These are phyloP conservation scores for Malus hybrid DNA, from an alignment of 331 rosid species.

Conservation along the genomic window DNA sequence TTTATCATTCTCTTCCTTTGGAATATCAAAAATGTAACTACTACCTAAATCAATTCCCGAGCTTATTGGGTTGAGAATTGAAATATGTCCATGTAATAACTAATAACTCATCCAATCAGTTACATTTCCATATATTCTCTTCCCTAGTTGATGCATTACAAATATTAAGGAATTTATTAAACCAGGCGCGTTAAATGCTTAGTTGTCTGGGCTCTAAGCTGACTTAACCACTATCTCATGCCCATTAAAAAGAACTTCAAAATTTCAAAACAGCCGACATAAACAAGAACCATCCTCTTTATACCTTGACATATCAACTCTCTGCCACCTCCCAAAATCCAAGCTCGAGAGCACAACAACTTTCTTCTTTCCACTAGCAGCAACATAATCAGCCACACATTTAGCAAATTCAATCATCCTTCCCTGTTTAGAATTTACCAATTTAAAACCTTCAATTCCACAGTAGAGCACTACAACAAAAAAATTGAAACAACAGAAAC, in stretches of 20 bases:
- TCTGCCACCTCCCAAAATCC: slow-evolving; percentile 88
- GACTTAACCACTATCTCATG: background rate
- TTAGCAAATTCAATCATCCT: slow-evolving; percentile 71
- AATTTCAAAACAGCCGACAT: background rate
- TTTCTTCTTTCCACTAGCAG: slow-evolving; percentile 63
- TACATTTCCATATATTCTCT: background rate
- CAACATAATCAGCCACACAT: slow-evolving; percentile 63
- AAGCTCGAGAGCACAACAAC: slow-evolving; percentile 76
- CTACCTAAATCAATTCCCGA: background rate
- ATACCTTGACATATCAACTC: slow-evolving; percentile 80
- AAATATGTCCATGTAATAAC: background rate
- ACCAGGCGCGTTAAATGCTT: background rate
- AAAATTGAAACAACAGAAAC: background rate
- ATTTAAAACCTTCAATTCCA: slow-evolving; percentile 7
- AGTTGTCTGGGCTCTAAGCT: background rate
- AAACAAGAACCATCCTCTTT: background rate
- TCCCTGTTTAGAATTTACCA: slow-evolving; percentile 46
- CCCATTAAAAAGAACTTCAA: background rate
- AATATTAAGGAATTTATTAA: no score
- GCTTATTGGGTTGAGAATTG: background rate
- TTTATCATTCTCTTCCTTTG: background rate
- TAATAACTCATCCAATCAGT: background rate
- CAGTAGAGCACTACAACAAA: background rate
- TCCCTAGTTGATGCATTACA: background rate
- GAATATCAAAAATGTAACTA: no score